Evolutionary conservation across 345 rosid species (phyloP), one percentile per base, ranked within the genome.

Genomic region (Salix udensis): DNA sequence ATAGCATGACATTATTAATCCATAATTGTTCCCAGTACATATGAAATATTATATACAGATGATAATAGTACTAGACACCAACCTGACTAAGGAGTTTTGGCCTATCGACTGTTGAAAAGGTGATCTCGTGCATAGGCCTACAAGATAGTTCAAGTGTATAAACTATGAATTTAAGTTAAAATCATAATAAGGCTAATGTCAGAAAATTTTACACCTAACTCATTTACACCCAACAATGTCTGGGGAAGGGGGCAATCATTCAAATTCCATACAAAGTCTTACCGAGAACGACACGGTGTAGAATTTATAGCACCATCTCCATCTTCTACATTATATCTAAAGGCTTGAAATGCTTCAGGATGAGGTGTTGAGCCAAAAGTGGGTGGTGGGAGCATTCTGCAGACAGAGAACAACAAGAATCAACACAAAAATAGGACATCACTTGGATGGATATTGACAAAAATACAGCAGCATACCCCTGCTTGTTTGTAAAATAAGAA

Each of bases 61-160:
- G 7, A 44, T 36, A 78, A 39, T 39, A 65, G 40, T n/a, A 60
- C 14, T 16, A 72, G 65, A 16, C 70, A 84, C 87, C 74, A 82
- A 93, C 99, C 98, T 96, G 88, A 77, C 94, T 90, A 30, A 93
- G 94, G 76, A 93, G 97, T 85, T 96, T 96, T 9, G 94, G 98
- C 88, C 88, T 87, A 89, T 96, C 99, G 75, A 91, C 85, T n/a
- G 98, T 89, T 68, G 98, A 89, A 86, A 96, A 93, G 74, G 99
- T 96, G 78, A 96, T 91, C 86, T 96, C 98, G 40, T 92, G 97
- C 95, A 90, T 93, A 64, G 97, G 92, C 88, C 99, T 93, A 76
- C 83, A 92, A 76, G 84, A 86, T 78, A 70, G 60, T 78, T 11
- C 18, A 46, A 39, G 34, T 50, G 62, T 34, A 75, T 42, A 30